A percentile compares a stretch with the other conserved stretches of the same genome.
Evolutionary conservation across 805 yeast genomes (phyloP).

Genomic region (Brettanomyces bruxellensis): DNA sequence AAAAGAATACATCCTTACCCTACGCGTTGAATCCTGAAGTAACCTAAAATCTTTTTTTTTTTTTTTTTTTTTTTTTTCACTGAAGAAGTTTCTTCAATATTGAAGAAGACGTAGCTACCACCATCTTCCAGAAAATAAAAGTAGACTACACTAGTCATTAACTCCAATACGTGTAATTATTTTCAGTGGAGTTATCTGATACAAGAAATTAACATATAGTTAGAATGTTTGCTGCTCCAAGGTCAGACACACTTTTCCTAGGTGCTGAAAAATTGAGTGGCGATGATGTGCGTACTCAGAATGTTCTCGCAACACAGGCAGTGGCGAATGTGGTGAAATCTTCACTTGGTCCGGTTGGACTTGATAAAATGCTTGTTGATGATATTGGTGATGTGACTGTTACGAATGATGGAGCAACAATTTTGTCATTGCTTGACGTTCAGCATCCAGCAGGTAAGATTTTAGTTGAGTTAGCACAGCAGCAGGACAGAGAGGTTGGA

Average conservation of each 20-base stretch:
- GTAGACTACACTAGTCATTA: no score
- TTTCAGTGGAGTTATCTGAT: no score
- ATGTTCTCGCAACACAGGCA: slow-evolving; percentile 86
- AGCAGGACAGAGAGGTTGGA: slow-evolving; percentile 98
- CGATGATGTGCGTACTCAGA: slow-evolving; percentile 92
- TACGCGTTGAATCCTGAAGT: no score
- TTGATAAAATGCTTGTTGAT: slow-evolving; percentile 97
- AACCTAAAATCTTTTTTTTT: no score
- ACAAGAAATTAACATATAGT: background rate
- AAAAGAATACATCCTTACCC: no score
- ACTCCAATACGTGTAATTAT: no score
- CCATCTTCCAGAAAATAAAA: no score
- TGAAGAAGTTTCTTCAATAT: no score
- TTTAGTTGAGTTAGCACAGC: slow-evolving; percentile 93
- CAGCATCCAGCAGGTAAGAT: slow-evolving; percentile 99
- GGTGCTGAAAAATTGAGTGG: slow-evolving; percentile 96
- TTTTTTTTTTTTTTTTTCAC: no score
- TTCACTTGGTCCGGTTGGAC: slow-evolving; percentile 95
- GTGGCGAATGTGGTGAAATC: slow-evolving; percentile 82
- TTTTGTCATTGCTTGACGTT: slow-evolving; percentile 80
- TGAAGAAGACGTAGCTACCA: no score
- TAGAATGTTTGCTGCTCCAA: slow-evolving; percentile 61
- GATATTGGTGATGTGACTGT: slow-evolving; percentile 99
- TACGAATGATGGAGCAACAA: slow-evolving; percentile 98
- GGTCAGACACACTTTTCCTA: slow-evolving; percentile 87